A percentile compares a stretch with the other conserved stretches of the same genome.
Evolutionary conservation across 1,139 yeast genomes (phyloP).

Genomic region (Kodamaea anthophila): DNA sequence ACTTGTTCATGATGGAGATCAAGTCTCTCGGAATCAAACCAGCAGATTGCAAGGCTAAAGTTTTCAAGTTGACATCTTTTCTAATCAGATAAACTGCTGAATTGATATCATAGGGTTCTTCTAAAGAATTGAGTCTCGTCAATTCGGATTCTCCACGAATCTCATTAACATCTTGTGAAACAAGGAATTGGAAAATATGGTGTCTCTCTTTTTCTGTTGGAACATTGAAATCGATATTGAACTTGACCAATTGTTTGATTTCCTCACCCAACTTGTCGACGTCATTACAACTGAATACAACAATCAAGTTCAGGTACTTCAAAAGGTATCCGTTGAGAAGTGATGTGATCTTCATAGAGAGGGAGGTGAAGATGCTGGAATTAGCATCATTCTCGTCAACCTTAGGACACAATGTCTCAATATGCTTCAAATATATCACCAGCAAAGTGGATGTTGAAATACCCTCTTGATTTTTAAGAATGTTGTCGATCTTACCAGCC

Average conservation of each 20-base stretch:
- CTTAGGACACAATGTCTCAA: slow-evolving; percentile 67
- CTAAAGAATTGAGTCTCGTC: slow-evolving; percentile 5
- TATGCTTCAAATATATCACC: slow-evolving; percentile 58
- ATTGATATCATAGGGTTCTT: slow-evolving; percentile 15
- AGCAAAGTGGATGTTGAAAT: slow-evolving; percentile 21
- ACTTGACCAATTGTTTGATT: slow-evolving; percentile 64
- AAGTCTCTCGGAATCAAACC: slow-evolving; percentile 88
- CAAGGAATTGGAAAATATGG: slow-evolving; percentile 51
- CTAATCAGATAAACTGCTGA: slow-evolving; percentile 24
- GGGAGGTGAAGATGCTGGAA: slow-evolving; percentile 45
- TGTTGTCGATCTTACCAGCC: slow-evolving; percentile 67
- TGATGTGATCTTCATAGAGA: slow-evolving; percentile 55
- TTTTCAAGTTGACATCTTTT: slow-evolving; percentile 50
- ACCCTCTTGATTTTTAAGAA: slow-evolving; percentile 18
- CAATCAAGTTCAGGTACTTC: slow-evolving; percentile 34
- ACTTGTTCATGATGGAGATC: slow-evolving; percentile 60
- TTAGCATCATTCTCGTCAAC: slow-evolving; percentile 61
- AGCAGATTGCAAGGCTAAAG: slow-evolving; percentile 81
- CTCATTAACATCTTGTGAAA: slow-evolving; percentile 19
- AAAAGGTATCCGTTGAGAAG: slow-evolving; percentile 51
- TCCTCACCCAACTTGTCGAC: slow-evolving; percentile 63
- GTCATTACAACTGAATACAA: slow-evolving; percentile 70
- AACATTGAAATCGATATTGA: slow-evolving; percentile 69
- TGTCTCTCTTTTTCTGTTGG: slow-evolving; percentile 74
- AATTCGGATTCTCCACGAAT: slow-evolving; percentile 9